Percentiles rank a stretch among this genome's conserved stretches.
These are phyloP conservation scores for Schwanniomyces etchellsii DNA, from an alignment of 1,139 yeast species.

Conservation along the genomic window DNA sequence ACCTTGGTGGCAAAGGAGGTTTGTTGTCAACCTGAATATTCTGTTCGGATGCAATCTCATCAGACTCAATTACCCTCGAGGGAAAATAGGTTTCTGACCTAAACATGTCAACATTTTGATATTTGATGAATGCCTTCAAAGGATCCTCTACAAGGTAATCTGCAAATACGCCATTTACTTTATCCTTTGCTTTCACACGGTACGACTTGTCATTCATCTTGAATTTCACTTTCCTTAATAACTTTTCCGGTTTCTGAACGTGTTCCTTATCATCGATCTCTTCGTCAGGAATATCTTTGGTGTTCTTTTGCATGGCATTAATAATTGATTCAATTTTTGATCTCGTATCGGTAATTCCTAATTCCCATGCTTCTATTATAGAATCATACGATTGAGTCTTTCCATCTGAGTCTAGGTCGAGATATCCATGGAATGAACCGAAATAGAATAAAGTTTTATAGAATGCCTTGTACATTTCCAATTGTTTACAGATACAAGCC, in stretches of 20 bases:
- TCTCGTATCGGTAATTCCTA: conserved; percentile 22
- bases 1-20: conserved; percentile 30
- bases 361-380: conserved; percentile 32
- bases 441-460: conserved; percentile 3
- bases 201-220: conserved; percentile 15
- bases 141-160: conserved; percentile 31
- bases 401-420: neutral
- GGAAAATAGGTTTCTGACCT: conserved; percentile 29
- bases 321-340: conserved; percentile 34
- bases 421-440: neutral
- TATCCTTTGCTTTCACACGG: neutral
- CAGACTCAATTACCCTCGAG: conserved; percentile 13
- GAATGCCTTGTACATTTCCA: conserved; percentile 24
- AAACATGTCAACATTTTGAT: conserved; percentile 22
- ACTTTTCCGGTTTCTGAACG: conserved; percentile 17
- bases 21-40: conserved; percentile 5
- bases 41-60: conserved; percentile 12
- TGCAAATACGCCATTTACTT: conserved; percentile 23
- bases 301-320: conserved; percentile 20
- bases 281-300: conserved; percentile 25
- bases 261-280: conserved; percentile 28
- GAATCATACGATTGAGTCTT: neutral
- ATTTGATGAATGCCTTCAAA: conserved; percentile 24
- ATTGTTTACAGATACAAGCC: conserved; percentile 27
- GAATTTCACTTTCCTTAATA: conserved; percentile 22